Evolutionary conservation across 2,329 filamentous ascomycete species (phyloP).

Genomic region (Penicillium janthinellum): DNA sequence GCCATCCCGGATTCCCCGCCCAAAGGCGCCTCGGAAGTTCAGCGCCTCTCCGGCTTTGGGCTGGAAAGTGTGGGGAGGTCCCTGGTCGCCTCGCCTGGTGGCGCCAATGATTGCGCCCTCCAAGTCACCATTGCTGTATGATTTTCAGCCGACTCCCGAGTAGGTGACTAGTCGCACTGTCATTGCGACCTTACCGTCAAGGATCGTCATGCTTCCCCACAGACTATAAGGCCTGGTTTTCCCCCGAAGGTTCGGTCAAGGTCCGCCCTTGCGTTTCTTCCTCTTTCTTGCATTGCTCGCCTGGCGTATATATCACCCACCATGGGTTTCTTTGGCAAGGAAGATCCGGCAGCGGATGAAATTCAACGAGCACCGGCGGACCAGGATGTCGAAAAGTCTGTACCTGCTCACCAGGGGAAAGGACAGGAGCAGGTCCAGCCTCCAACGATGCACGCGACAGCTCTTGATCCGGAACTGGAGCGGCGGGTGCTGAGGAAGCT

Average conservation of each 20-base stretch:
- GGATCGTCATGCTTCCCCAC: constrained; percentile 3
- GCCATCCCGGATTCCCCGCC: not conserved
- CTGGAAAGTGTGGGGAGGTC: constrained; percentile 4
- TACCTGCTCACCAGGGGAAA: constrained; percentile 27
- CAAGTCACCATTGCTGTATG: not conserved
- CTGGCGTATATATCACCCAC: not conserved
- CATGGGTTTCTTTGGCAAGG: constrained; percentile 29
- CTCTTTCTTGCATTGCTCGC: not conserved
- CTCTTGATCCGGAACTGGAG: constrained; percentile 41
- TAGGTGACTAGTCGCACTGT: constrained; percentile 2
- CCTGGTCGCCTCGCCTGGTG: constrained; percentile 1
- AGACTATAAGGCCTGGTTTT: constrained; percentile 9
- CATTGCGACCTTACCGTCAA: constrained; percentile 1
- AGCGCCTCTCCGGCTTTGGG: constrained; percentile 1
- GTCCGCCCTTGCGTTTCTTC: constrained; percentile 2
- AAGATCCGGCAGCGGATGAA: constrained; percentile 21
- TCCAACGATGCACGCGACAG: constrained; percentile 9
- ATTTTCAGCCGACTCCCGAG: not conserved
- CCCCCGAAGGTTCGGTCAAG: constrained; percentile 3
- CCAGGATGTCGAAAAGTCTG: constrained; percentile 33
- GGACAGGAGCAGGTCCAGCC: constrained; percentile 20
- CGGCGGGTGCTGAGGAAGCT: constrained; percentile 40
- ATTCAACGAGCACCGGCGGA: constrained; percentile 21
- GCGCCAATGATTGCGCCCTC: not conserved
- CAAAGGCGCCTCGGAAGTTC: constrained; percentile 3